Conservation (phyloP, 768 basidiomycete species). For the Trametes elegans region DNA sequence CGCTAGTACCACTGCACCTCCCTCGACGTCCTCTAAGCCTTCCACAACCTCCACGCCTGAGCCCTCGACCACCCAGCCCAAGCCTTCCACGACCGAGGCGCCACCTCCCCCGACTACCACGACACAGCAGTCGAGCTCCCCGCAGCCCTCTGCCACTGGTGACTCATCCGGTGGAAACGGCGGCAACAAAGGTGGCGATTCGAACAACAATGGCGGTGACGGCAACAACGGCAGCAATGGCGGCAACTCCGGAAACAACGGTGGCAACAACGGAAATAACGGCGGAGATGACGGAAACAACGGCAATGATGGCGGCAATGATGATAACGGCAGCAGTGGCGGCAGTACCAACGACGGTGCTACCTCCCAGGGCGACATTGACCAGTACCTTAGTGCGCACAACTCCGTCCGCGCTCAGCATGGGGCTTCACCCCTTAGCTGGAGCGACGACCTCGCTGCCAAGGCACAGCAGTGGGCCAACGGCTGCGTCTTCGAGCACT, state of each 20-base stretch:
- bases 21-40: slow-evolving; percentile 23
- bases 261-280: slow-evolving; percentile 6
- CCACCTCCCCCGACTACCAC: slow-evolving; percentile 3
- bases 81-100: slow-evolving; percentile 16
- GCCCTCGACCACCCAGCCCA: slow-evolving; percentile 16
- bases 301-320: slow-evolving; percentile 11
- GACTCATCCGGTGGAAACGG: not conserved
- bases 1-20: slow-evolving; percentile 14
- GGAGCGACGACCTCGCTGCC: slow-evolving; percentile 58
- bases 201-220: not conserved
- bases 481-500: slow-evolving; percentile 67
- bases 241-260: slow-evolving; percentile 1
- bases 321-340: not conserved
- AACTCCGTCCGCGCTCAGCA: slow-evolving; percentile 62
- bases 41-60: slow-evolving; percentile 14
- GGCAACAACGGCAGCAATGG: not conserved
- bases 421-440: slow-evolving; percentile 61
- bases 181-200: not conserved
- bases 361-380: slow-evolving; percentile 44
- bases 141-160: slow-evolving; percentile 15
- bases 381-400: slow-evolving; percentile 56
- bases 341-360: slow-evolving; percentile 8
- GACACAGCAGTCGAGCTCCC: slow-evolving; percentile 15
- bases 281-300: not conserved
- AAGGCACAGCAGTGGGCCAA: slow-evolving; percentile 72